These are phyloP conservation scores for Ogataea hybrid DNA, from an alignment of 1,139 yeast species.

Conservation along the genomic window DNA sequence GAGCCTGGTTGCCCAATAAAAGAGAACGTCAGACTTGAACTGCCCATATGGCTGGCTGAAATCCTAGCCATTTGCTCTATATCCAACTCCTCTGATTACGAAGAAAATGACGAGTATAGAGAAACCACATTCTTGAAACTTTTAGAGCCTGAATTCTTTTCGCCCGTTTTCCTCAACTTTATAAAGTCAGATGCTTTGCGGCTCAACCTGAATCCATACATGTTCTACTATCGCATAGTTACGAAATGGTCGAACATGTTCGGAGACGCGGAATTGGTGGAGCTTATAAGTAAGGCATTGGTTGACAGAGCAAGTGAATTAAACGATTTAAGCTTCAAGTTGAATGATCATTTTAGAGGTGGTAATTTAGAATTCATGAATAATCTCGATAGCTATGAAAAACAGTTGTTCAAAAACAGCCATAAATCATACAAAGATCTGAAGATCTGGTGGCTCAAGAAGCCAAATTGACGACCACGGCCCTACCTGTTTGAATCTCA, in stretches of 20 bases:
- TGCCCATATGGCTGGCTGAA: conserved; percentile 90
- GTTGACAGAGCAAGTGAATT: conserved; percentile 67
- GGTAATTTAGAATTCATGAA: conserved; percentile 46
- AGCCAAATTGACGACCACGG: neutral
- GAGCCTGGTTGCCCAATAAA: conserved; percentile 66
- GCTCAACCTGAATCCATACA: conserved; percentile 63
- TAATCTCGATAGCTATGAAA: conserved; percentile 76
- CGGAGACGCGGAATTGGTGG: conserved; percentile 60
- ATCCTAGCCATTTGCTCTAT: conserved; percentile 60
- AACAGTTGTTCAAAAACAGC: conserved; percentile 53
- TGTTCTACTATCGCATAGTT: conserved; percentile 66
- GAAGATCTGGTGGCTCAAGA: conserved; percentile 53
- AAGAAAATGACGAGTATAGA: conserved; percentile 29
- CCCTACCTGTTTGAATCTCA: neutral
- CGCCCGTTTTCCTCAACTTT: conserved; percentile 68
- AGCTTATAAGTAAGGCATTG: conserved; percentile 45
- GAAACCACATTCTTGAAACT: conserved; percentile 64
- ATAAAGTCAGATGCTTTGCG: conserved; percentile 70
- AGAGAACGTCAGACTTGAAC: conserved; percentile 66
- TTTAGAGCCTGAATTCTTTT: conserved; percentile 65
- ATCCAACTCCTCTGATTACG: conserved; percentile 24
- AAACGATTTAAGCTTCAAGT: conserved; percentile 46
- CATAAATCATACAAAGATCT: conserved; percentile 62
- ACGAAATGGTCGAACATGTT: conserved; percentile 75
- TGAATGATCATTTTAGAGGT: conserved; percentile 25